Evolutionary conservation across 1,139 yeast species (phyloP), one percentile per base, ranked within the genome.

Genomic region (Taphrina sp.): DNA sequence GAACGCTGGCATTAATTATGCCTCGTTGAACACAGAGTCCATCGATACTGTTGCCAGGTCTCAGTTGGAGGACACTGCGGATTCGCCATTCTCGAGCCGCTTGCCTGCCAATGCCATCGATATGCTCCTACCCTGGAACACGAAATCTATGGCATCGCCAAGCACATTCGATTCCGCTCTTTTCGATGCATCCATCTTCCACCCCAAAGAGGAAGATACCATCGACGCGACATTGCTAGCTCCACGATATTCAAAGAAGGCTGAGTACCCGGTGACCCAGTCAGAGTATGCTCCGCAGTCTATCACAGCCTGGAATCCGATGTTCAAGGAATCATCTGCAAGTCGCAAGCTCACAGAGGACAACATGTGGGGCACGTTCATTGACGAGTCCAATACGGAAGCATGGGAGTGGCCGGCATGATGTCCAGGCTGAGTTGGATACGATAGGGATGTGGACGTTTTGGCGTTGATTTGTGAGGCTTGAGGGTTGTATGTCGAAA

Each of bases 331-430:
- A 7, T 23, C 47, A 3, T 43, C 47, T 14, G 47, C 47, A 19
- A 43, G 29, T 31, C 36, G 47, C 17, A 43, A 43, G 47, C 14
- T 43, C 16, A 33, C 22, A 2, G 47, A 43, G 38, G 47, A 43
- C 28, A 43, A 31, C 29, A 43, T 43, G 47, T 43, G 47, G 47
- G 47, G 47, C n/a, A 43, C 24, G 3, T 43, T 43, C 38, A 43
- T 43, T 26, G 26, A 43, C 19, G 47, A 43, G 12, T 23, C 35
- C 26, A 31, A 36, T 5, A 12, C 12, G 12, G 47, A 43, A 10
- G 47, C 47, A 10, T 43, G 47, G 47, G 47, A 43, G 19, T 43
- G 47, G 47, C 12, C 31, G 7, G 12, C 31, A 7, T 7, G 10
- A 7, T 26, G 31, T 26, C 12, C 7, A 26, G 7, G 31, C 31